Conservation (phyloP, 2,329 filamentous ascomycete species). For the Calycina herbarum region DNA sequence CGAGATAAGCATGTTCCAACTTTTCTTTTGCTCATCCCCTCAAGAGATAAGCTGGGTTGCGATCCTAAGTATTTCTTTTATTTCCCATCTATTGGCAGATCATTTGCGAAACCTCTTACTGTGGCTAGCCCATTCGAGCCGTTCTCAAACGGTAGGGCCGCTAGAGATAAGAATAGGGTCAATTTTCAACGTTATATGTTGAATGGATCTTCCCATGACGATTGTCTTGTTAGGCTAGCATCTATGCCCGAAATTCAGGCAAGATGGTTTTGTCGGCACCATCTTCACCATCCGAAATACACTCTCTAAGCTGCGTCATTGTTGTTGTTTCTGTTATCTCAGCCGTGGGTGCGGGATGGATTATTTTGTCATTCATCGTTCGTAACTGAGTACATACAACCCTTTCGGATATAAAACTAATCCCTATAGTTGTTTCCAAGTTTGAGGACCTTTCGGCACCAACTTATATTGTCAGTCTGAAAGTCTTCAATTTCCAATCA, state of each 20-base stretch:
- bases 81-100: too few relatives aligned
- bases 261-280: conserved; percentile 29
- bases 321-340: conserved; percentile 40
- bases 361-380: conserved; percentile 35
- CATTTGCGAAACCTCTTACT: too few relatives aligned
- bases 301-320: conserved; percentile 37
- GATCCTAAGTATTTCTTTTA: too few relatives aligned
- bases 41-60: too few relatives aligned
- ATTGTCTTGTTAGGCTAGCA: not conserved
- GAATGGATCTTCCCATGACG: not conserved
- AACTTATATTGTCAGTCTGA: conserved; percentile 39
- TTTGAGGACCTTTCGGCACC: conserved; percentile 43
- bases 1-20: too few relatives aligned
- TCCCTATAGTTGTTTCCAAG: conserved; percentile 39
- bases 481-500: not conserved
- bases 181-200: not conserved
- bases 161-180: not conserved
- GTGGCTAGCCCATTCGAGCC: too few relatives aligned
- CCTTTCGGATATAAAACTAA: not conserved
- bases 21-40: too few relatives aligned
- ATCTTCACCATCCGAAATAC: conserved; percentile 22
- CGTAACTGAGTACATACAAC: conserved; percentile 34
- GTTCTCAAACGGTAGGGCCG: too few relatives aligned
- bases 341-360: conserved; percentile 41
- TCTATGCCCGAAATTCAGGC: too few relatives aligned